Evolutionary conservation across 768 basidiomycete species (phyloP).

Genomic region (Ramaria sp.): DNA sequence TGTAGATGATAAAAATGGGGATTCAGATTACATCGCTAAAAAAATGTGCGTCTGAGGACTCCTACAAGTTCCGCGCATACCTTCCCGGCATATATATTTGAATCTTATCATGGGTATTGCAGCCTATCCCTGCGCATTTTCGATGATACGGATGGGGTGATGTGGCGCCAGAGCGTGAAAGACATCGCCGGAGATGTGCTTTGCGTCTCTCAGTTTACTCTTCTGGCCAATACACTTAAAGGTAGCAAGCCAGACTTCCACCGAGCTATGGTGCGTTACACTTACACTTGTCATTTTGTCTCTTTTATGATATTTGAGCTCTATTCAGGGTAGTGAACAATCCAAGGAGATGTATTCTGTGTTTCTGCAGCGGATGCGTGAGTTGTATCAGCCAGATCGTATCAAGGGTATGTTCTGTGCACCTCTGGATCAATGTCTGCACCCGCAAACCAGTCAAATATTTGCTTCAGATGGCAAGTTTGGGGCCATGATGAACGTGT

Average conservation of each 20-base stretch:
- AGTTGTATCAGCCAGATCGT: constrained; percentile 59
- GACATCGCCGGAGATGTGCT: constrained; percentile 86
- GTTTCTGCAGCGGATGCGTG: constrained; percentile 59
- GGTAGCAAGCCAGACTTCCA: constrained; percentile 92
- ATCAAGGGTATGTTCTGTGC: constrained; percentile 52
- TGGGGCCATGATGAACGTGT: constrained; percentile 94
- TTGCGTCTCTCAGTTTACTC: constrained; percentile 91
- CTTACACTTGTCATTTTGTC: neutral
- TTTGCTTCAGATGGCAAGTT: constrained; percentile 68
- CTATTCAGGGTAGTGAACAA: constrained; percentile 45
- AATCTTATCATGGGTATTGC: constrained; percentile 5
- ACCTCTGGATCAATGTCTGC: neutral
- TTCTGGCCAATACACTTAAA: constrained; percentile 79
- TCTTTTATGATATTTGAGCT: neutral
- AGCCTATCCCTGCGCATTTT: constrained; percentile 72
- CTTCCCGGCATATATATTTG: too few relatives aligned
- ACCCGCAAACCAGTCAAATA: neutral
- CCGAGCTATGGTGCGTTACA: constrained; percentile 66
- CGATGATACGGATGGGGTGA: constrained; percentile 45
- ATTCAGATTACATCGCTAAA: constrained; percentile 61
- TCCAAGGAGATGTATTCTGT: constrained; percentile 60
- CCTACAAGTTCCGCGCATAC: too few relatives aligned
- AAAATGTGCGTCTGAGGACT: constrained; percentile 54
- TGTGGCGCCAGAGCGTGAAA: constrained; percentile 85
- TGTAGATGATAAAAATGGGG: constrained; percentile 70